These are phyloP conservation scores for Magnusiomyces ingens DNA, from an alignment of 1,139 yeast genomes.

Conservation along the genomic window DNA sequence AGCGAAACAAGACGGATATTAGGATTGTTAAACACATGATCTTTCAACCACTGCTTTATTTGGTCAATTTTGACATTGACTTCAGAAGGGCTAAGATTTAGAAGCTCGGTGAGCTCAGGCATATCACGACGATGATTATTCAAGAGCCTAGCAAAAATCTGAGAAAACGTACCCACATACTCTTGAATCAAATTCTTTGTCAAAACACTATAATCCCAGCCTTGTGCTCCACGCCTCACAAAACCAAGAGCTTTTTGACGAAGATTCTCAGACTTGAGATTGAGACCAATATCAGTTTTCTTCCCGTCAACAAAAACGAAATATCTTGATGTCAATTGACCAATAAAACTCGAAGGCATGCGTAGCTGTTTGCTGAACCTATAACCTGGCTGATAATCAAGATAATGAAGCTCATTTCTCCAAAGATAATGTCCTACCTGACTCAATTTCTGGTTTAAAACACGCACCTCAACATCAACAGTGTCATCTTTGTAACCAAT, in stretches of 20 bases:
- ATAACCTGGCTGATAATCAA: constrained; percentile 60
- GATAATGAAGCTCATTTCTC: constrained; percentile 47
- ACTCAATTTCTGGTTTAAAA: constrained; percentile 25
- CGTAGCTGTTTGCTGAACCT: constrained; percentile 56
- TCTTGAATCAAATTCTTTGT: constrained; percentile 62
- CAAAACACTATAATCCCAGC: constrained; percentile 80
- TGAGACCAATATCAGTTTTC: constrained; percentile 73
- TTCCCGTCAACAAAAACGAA: constrained; percentile 51
- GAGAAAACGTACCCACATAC: constrained; percentile 57
- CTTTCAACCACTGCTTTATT: constrained; percentile 40
- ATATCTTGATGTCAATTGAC: constrained; percentile 70
- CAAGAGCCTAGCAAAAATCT: constrained; percentile 44
- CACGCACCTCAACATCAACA: constrained; percentile 31
- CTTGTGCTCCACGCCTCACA: constrained; percentile 57
- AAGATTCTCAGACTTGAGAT: constrained; percentile 72
- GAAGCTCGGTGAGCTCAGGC: constrained; percentile 40
- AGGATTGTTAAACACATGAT: constrained; percentile 43
- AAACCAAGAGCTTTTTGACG: constrained; percentile 84
- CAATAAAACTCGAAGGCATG: constrained; percentile 58
- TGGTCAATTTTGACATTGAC: constrained; percentile 35
- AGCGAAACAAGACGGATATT: constrained; percentile 57
- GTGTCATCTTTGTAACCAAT: constrained; percentile 43
- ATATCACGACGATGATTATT: constrained; percentile 30
- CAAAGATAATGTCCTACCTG: constrained; percentile 32
- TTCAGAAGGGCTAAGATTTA: constrained; percentile 36